These are phyloP conservation scores for Zoysia pacifica DNA, from an alignment of 176 grass and related monocot species.

Conservation along the genomic window DNA sequence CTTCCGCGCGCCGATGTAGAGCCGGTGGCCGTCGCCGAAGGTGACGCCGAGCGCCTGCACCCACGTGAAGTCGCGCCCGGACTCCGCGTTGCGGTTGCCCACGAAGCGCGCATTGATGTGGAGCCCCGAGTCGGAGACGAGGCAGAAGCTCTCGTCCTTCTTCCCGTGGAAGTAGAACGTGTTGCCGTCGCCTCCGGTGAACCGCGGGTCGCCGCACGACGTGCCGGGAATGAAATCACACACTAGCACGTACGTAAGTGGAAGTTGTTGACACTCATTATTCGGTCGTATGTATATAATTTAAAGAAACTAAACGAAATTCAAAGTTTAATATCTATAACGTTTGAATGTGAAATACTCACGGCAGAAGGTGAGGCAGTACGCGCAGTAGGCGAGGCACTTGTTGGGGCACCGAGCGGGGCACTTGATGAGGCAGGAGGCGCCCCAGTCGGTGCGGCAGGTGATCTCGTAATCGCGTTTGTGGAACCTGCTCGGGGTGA, in stretches of 20 bases:
- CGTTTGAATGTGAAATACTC: not conserved
- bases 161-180: slow-evolving; percentile 85
- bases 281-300: no score
- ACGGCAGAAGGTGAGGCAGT: slow-evolving; percentile 40
- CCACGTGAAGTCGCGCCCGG: slow-evolving; percentile 33
- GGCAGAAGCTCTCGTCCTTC: slow-evolving; percentile 63
- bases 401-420: slow-evolving; percentile 29
- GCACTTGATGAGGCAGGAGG: slow-evolving; percentile 34
- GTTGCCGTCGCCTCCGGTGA: slow-evolving; percentile 74
- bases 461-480: slow-evolving; percentile 19
- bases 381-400: slow-evolving; percentile 37
- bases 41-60: slow-evolving; percentile 26
- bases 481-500: not conserved
- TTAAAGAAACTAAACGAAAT: no score
- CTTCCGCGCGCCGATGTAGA: slow-evolving; percentile 12
- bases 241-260: slow-evolving; percentile 18
- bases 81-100: slow-evolving; percentile 55
- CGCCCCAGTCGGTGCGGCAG: slow-evolving; percentile 16
- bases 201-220: slow-evolving; percentile 68
- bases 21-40: not conserved
- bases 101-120: slow-evolving; percentile 80
- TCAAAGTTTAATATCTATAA: no score
- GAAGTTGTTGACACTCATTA: not conserved
- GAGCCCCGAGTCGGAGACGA: slow-evolving; percentile 49
- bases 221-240: slow-evolving; percentile 54